Percentiles rank a stretch among this genome's conserved stretches.
These are phyloP conservation scores for Rhodosporidiobolus odoratus DNA, from an alignment of 768 basidiomycete species.

Conservation along the genomic window DNA sequence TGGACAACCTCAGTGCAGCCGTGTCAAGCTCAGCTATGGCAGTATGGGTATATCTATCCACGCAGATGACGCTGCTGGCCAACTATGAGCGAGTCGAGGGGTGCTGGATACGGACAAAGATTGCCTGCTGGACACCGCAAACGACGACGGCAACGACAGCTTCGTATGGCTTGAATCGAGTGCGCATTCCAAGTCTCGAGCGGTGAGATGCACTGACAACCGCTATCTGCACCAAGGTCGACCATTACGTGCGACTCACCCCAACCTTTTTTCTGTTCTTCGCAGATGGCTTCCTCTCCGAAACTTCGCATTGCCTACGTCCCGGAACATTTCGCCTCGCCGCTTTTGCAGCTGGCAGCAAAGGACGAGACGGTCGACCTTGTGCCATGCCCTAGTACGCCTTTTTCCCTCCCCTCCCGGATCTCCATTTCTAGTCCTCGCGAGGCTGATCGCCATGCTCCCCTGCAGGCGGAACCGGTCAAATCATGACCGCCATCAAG, in stretches of 20 bases:
- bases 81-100: no score
- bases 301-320: conserved; percentile 34
- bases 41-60: no score
- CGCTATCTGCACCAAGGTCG: no score
- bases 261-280: not conserved
- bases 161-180: no score
- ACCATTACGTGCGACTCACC: no score
- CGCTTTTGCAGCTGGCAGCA: conserved; percentile 76
- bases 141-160: no score
- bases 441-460: not conserved
- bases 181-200: not conserved
- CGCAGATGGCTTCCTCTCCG: conserved; percentile 8
- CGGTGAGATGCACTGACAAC: not conserved
- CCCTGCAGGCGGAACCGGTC: conserved; percentile 70
- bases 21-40: no score
- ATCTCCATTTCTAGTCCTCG: not conserved
- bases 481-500: conserved; percentile 67
- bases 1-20: no score
- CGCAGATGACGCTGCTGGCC: no score
- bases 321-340: conserved; percentile 73
- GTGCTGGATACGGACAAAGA: no score
- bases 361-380: conserved; percentile 71
- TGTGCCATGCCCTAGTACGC: conserved; percentile 77
- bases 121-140: no score
- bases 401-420: not conserved